Evolutionary conservation across 2,329 filamentous ascomycete genomes (phyloP).

Genomic region (Fusarium euwallaceae): DNA sequence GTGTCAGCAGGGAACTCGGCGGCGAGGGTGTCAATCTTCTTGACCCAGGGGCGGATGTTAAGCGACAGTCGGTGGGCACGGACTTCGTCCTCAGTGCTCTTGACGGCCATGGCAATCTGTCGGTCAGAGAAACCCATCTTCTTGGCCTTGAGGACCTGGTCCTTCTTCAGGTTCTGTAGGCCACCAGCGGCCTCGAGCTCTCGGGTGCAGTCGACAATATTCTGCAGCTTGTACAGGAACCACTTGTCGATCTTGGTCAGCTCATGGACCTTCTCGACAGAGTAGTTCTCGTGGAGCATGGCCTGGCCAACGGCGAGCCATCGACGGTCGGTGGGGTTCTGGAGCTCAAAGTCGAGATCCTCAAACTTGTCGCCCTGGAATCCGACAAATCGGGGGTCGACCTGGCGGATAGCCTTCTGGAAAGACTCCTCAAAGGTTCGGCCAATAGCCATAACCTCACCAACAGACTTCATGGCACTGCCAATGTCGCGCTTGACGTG

Average conservation of each 20-base stretch:
- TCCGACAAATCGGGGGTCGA: slow-evolving; percentile 90
- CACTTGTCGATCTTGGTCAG: slow-evolving; percentile 99
- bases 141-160: slow-evolving; percentile 91
- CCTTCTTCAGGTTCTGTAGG: slow-evolving; percentile 87
- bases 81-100: slow-evolving; percentile 89
- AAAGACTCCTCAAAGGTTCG: slow-evolving; percentile 99
- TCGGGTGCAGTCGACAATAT: slow-evolving; percentile 91
- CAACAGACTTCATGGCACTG: slow-evolving; percentile 98
- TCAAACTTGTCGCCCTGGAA: slow-evolving; percentile 98
- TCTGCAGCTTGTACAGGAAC: slow-evolving; percentile 98
- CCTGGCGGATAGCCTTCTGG: slow-evolving; percentile 98
- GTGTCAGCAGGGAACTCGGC: slow-evolving; percentile 96
- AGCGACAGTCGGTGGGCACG: slow-evolving; percentile 87
- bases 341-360: slow-evolving; percentile 88
- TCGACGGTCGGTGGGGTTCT: slow-evolving; percentile 94
- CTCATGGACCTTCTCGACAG: slow-evolving; percentile 91
- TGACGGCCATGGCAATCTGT: slow-evolving; percentile 90
- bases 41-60: slow-evolving; percentile 94
- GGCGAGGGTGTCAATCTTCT: slow-evolving; percentile 97
- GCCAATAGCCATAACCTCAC: slow-evolving; percentile 99
- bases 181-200: slow-evolving; percentile 88
- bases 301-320: slow-evolving; percentile 98
- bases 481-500: slow-evolving; percentile 98
- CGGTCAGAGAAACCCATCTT: slow-evolving; percentile 97
- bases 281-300: slow-evolving; percentile 97